phyloP scores from a whole-genome alignment of 148 eudicot genomes.

The Oxyria digyna region DNA sequence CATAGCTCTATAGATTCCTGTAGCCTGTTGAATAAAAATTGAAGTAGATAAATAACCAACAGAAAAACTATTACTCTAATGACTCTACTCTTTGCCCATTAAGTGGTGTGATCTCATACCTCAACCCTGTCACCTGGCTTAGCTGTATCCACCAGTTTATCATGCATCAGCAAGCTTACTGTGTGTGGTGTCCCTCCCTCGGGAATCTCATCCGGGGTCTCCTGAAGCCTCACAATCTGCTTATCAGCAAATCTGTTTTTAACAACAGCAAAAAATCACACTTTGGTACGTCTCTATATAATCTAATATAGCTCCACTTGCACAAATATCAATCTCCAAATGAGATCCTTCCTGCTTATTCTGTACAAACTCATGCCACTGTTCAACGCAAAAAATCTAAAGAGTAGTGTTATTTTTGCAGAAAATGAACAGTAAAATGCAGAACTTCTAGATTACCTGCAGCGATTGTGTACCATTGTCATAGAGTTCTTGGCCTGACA shows the following conservation, averaged over 20 bases:
- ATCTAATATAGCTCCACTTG: neutral
- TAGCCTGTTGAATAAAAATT: slow-evolving; percentile 35
- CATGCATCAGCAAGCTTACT: slow-evolving; percentile 94
- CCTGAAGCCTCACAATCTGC: slow-evolving; percentile 90
- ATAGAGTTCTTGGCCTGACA: slow-evolving; percentile 77
- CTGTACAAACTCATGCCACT: neutral
- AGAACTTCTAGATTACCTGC: slow-evolving; percentile 64
- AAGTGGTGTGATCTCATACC: slow-evolving; percentile 22
- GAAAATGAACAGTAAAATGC: too few relatives aligned
- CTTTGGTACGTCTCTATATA: neutral
- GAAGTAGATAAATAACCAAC: neutral
- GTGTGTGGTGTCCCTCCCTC: slow-evolving; percentile 99
- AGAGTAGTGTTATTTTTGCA: too few relatives aligned
- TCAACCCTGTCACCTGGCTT: slow-evolving; percentile 98
- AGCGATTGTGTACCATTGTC: slow-evolving; percentile 87
- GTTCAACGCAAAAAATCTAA: too few relatives aligned
- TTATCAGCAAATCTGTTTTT: slow-evolving; percentile 82
- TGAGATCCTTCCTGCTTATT: neutral
- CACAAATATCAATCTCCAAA: neutral
- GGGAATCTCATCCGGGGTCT: slow-evolving; percentile 98
- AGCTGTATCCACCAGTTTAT: slow-evolving; percentile 83
- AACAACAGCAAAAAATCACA: neutral
- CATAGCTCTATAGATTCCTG: slow-evolving; percentile 97
- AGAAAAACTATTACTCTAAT: neutral
- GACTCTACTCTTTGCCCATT: neutral